Conservation (phyloP, 179 eudicot species). For the Drosera spatulata region DNA sequence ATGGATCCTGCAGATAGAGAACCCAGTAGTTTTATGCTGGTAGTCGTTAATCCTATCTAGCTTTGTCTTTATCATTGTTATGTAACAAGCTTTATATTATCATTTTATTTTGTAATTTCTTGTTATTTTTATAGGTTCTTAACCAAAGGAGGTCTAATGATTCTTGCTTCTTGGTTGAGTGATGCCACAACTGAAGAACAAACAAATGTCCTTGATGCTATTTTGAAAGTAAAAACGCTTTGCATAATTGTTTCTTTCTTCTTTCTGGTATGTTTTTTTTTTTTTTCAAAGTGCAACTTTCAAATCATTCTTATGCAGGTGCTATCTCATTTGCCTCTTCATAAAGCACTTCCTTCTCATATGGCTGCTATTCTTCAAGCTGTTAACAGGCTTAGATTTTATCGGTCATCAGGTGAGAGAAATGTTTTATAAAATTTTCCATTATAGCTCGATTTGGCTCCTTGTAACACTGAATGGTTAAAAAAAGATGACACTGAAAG, state of each 20-base stretch:
- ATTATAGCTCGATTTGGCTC: background rate
- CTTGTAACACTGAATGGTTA: background rate
- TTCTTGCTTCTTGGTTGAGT: conserved; percentile 88
- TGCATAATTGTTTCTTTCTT: background rate
- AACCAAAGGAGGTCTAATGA: conserved; percentile 85
- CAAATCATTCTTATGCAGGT: conserved; percentile 37
- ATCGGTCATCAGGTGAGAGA: conserved; percentile 72
- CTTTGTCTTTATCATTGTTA: background rate
- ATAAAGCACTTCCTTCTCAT: conserved; percentile 74
- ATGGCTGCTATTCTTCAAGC: conserved; percentile 91
- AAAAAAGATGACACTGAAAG: no score
- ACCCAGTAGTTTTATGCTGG: conserved; percentile 65
- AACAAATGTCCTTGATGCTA: conserved; percentile 65
- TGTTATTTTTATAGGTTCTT: conserved; percentile 51
- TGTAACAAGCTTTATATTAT: background rate
- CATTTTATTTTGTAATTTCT: background rate
- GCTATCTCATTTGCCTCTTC: conserved; percentile 71
- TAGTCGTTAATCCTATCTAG: conserved; percentile 12
- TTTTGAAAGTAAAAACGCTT: conserved; percentile 46
- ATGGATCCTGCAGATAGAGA: conserved; percentile 69
- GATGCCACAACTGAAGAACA: conserved; percentile 92
- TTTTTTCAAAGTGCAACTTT: conserved; percentile 5
- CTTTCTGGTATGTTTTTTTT: conserved; percentile 5
- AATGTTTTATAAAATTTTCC: conserved; percentile 4
- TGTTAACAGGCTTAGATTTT: conserved; percentile 79